Conservation (phyloP, 2,329 filamentous ascomycete species). For the Phoma herbarum region DNA sequence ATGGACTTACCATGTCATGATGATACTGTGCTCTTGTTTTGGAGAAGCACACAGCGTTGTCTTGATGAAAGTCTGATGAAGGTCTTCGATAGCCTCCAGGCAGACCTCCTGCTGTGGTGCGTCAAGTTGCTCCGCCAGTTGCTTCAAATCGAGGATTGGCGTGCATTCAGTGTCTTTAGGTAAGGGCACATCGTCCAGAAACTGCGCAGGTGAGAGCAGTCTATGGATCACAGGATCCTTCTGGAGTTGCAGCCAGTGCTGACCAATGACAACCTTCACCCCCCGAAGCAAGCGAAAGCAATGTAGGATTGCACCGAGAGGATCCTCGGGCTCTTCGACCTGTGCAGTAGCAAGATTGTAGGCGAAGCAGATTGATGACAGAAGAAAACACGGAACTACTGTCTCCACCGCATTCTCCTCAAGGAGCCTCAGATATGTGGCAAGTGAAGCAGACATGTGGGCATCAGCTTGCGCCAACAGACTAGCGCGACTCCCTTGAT, state of each 20-base stretch:
- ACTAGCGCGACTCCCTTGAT: constrained; percentile 27
- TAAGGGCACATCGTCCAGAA: background rate
- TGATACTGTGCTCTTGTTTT: constrained; percentile 8
- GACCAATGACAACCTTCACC: constrained; percentile 35
- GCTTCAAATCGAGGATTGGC: constrained; percentile 10
- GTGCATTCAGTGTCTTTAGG: constrained; percentile 11
- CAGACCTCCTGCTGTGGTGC: constrained; percentile 32
- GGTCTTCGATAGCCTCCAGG: constrained; percentile 34
- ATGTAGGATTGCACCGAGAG: constrained; percentile 38
- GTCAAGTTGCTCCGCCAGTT: constrained; percentile 19
- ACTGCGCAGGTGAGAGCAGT: background rate
- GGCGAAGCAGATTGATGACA: constrained; percentile 36
- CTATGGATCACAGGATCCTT: background rate
- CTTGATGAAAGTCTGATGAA: constrained; percentile 28
- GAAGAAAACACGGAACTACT: constrained; percentile 39
- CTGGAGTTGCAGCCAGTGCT: constrained; percentile 29
- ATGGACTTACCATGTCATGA: constrained; percentile 18
- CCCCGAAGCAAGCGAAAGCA: constrained; percentile 43
- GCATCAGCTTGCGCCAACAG: constrained; percentile 39
- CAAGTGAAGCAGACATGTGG: constrained; percentile 39
- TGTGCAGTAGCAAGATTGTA: constrained; percentile 44
- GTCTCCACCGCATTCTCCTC: constrained; percentile 30
- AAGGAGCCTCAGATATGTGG: constrained; percentile 34
- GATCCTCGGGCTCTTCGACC: constrained; percentile 38
- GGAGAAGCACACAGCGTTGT: constrained; percentile 6